Percentiles rank a stretch among this genome's conserved stretches.
phyloP scores from a whole-genome alignment of 176 grass and related monocot genomes.

The Avena insularis region DNA sequence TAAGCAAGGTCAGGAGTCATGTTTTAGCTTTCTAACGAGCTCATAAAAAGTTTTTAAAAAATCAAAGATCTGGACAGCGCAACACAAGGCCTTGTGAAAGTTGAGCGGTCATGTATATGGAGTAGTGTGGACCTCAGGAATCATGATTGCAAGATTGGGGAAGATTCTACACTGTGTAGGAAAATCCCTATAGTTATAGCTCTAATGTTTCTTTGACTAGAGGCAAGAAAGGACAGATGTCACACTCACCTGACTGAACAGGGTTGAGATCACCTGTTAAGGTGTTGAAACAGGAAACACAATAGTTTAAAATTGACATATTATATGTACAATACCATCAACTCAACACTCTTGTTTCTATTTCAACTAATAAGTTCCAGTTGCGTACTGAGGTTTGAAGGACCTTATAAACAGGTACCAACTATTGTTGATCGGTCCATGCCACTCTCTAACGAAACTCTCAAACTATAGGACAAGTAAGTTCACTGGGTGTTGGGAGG shows the following conservation, averaged over 20 bases:
- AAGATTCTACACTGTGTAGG: background rate
- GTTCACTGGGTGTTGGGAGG: background rate
- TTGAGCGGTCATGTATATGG: background rate
- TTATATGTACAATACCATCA: background rate
- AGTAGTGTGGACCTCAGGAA: background rate
- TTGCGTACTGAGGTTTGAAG: conserved; percentile 23
- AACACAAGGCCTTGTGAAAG: background rate
- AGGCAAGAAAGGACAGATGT: background rate
- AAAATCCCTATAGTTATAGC: background rate
- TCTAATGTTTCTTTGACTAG: background rate
- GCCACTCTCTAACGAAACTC: background rate
- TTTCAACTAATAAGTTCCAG: conserved; percentile 6
- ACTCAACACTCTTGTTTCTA: conserved; percentile 16
- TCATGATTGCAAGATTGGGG: background rate
- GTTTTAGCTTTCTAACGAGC: background rate
- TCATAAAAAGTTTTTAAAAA: background rate
- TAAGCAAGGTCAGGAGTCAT: no score
- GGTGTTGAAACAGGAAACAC: background rate
- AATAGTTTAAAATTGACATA: background rate
- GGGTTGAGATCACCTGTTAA: conserved; percentile 8
- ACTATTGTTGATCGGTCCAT: conserved; percentile 29
- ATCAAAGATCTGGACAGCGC: conserved; percentile 15
- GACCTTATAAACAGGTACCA: conserved; percentile 5
- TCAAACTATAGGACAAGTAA: background rate
- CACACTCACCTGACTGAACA: background rate